Evolutionary conservation across 805 yeast genomes (phyloP), one percentile per base, ranked within the genome.

Genomic region (Tetrapisispora arboricola): DNA sequence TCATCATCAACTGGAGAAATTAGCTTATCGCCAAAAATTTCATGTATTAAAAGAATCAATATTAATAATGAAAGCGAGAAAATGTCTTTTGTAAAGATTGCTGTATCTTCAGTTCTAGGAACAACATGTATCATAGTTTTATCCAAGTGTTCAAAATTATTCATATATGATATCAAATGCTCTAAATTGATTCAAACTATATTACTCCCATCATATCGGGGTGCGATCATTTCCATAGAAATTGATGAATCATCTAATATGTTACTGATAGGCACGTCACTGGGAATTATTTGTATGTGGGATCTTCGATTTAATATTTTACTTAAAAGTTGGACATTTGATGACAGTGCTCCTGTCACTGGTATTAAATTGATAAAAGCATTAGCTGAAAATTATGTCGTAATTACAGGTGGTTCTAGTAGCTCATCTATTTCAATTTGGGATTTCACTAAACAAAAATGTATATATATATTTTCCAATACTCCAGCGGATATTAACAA

Each of bases 221-320:
- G 97, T 0, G 61, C 74, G 2, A 72, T 80, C 0, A 71, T 78
- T 0, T 62, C 80, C 15, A 74, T 86, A 51, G 68, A 75, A 1
- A 60, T 82, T 18, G 82, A 80, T 40, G 58, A 63, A 0, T 62
- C 67, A 13, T 61, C 66, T 20, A 63, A 72, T 5, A 85, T 95
- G 85, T 55, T 84, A 1, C 57, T 84, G 8, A 55, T 81, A 2
- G 96, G 96, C 0, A 84, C 96, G 0, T 64, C 73, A 0, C 72
- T 71, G 30, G 96, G 96, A 1, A 64, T 80, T 1, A 55, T 92
- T 24, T 78, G 77, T 47, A 60, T 90, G 13, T 87, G 95, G 94
- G 96, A 87, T 57, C 48, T 84, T 27, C 65, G 94, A 40, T 84
- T 86, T 56, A 68, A 68, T 27, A 44, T 81, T 0, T 63, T 72